Evolutionary conservation across 352 stramenopile species (phyloP), one percentile per base, ranked within the genome.

Genomic region (Pythium dissimile): DNA sequence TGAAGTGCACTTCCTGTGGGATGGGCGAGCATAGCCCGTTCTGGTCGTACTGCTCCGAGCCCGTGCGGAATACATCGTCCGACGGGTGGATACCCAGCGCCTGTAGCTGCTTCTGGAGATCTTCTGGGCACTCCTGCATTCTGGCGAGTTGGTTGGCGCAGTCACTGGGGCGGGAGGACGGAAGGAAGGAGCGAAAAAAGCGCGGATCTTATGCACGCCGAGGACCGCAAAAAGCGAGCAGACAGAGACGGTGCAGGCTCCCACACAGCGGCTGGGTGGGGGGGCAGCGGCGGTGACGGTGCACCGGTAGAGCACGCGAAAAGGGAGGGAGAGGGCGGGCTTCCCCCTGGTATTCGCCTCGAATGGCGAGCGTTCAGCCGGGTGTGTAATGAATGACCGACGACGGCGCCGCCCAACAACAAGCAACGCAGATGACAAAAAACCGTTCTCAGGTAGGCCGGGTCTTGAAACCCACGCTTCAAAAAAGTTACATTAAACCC

Each of bases 1-100:
- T 77, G 49, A 94, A 94, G 57, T 89, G 84, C 39, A 94, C 84
- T 65, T 94, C 81, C 57, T 94, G 84, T 26, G 84, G 84, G 49
- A 94, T 89, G n/a, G 79, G 78, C 15, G 84, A 94, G 64, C 69
- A 73, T 18, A 94, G 68, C 3, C 84, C 84, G 59, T 93, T 86
- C 57, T 88, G 75, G 60, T 93, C 84, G 54, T 73, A 89, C 58
- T 79, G 66, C 61, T 91, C 84, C 18, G 72, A 79, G 54, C 84
- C 84, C 13, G 84, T 94, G 43, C 79, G 81, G 52, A 94, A 94
- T 13, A 90, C 80, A 46, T 89, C 77, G 60, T 94, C 81, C 15
- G 81, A 88, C 21, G 84, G 76, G 54, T 84, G 82, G 56, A 94
- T 94, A 21, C 84, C 84, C 42, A 94, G 67, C 50, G 81, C 84